Evolutionary conservation across 768 basidiomycete genomes (phyloP).

Genomic region (Suillus plorans): DNA sequence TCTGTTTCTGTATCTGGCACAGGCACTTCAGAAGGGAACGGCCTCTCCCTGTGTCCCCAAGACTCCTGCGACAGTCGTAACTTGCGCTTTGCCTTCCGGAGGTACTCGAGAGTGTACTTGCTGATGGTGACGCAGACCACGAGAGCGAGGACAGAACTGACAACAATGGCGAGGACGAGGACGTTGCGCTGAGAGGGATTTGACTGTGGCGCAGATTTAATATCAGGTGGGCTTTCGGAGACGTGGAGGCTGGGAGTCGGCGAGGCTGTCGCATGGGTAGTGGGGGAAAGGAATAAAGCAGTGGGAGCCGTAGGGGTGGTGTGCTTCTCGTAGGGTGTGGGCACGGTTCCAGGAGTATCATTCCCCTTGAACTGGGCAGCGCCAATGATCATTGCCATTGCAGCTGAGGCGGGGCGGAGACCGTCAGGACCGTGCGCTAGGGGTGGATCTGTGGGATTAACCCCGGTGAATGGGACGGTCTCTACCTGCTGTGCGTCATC

Average conservation of each 20-base stretch:
- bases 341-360: conserved; percentile 10
- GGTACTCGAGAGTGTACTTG: conserved; percentile 1
- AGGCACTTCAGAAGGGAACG: neutral
- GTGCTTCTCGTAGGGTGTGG: conserved; percentile 14
- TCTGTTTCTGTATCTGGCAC: neutral
- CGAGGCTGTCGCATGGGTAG: neutral
- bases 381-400: conserved; percentile 9
- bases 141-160: conserved; percentile 20
- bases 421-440: neutral
- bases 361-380: neutral
- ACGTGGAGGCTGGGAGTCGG: conserved; percentile 9
- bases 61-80: conserved; percentile 8
- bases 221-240: conserved; percentile 11
- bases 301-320: neutral
- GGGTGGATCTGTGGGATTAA: neutral
- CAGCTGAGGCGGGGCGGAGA: conserved; percentile 5
- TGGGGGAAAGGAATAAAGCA: neutral
- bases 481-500: conserved; percentile 10
- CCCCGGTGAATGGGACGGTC: neutral
- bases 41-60: conserved; percentile 7
- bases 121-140: conserved; percentile 2
- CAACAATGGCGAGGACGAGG: conserved; percentile 8
- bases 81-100: conserved; percentile 1
- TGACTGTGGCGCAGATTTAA: conserved; percentile 9
- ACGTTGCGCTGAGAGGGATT: conserved; percentile 8